Percentiles rank a stretch among this genome's conserved stretches.
phyloP scores from a whole-genome alignment of 225 moss, liverwort and hornwort genomes.

The Antitrichia curtipendula region DNA sequence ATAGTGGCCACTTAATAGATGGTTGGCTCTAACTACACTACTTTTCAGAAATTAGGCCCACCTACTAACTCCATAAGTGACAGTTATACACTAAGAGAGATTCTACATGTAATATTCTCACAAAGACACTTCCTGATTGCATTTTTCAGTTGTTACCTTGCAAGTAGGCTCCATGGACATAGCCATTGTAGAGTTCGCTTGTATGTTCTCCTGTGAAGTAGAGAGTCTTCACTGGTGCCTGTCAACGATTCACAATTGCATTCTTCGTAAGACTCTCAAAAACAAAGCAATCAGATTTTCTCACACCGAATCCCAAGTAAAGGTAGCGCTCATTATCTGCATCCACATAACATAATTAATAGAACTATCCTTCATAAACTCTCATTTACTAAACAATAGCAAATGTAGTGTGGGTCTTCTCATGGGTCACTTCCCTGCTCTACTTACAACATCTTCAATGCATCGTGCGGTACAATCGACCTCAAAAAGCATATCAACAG shows the following conservation, averaged over 20 bases:
- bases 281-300: background rate
- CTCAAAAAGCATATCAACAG: too few relatives aligned
- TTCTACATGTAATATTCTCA: too few relatives aligned
- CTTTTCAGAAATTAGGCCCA: too few relatives aligned
- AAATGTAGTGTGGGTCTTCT: background rate
- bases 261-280: background rate
- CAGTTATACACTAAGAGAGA: too few relatives aligned
- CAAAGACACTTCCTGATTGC: too few relatives aligned
- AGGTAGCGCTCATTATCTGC: background rate
- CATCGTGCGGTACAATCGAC: too few relatives aligned
- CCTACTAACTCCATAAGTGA: too few relatives aligned
- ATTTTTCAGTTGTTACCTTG: conserved; percentile 36
- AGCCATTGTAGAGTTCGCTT: conserved; percentile 50
- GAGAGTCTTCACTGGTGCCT: conserved; percentile 47
- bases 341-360: background rate
- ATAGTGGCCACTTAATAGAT: too few relatives aligned
- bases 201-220: conserved; percentile 71
- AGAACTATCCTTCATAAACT: background rate
- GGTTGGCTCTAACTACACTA: too few relatives aligned
- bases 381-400: too few relatives aligned
- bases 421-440: background rate
- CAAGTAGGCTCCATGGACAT: conserved; percentile 62
- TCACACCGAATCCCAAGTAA: background rate
- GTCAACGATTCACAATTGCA: background rate
- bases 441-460: background rate